Conservation (phyloP, 78 protist species). For the Pigoraptor vietnamica region DNA sequence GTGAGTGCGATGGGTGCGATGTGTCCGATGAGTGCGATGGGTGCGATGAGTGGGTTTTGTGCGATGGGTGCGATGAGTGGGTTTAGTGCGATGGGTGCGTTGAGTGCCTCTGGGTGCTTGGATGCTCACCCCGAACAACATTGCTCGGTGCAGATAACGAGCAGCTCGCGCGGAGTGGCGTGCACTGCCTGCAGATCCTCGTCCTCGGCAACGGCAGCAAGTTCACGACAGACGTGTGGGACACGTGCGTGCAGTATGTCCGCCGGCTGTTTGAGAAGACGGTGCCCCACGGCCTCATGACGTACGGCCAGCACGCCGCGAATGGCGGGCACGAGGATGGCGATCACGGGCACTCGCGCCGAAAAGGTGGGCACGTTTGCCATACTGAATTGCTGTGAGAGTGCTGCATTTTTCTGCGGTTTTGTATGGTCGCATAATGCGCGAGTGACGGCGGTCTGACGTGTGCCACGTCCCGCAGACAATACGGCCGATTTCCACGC, state of each 20-base stretch:
- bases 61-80: background rate
- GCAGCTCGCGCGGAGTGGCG: slow-evolving; percentile 15
- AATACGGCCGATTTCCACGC: background rate
- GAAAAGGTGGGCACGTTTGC: background rate
- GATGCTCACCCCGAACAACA: background rate
- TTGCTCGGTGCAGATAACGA: background rate
- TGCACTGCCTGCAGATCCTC: slow-evolving; percentile 14
- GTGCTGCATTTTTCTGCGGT: too few relatives aligned
- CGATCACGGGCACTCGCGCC: background rate
- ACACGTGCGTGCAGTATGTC: background rate
- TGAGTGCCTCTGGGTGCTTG: background rate
- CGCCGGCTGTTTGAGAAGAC: background rate
- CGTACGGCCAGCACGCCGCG: background rate
- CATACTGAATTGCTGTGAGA: background rate
- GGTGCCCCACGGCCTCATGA: background rate
- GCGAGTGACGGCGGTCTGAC: too few relatives aligned
- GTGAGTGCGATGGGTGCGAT: background rate
- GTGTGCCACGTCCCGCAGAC: background rate
- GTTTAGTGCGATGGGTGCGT: too few relatives aligned
- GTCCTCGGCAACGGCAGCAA: slow-evolving; percentile 8
- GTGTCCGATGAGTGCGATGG: background rate
- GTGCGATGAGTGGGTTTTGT: background rate
- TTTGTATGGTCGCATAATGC: too few relatives aligned
- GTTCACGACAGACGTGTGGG: background rate
- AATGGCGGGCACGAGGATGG: background rate